Conservation (phyloP, 148 eudicot genomes). For the Talinum fruticosum region DNA sequence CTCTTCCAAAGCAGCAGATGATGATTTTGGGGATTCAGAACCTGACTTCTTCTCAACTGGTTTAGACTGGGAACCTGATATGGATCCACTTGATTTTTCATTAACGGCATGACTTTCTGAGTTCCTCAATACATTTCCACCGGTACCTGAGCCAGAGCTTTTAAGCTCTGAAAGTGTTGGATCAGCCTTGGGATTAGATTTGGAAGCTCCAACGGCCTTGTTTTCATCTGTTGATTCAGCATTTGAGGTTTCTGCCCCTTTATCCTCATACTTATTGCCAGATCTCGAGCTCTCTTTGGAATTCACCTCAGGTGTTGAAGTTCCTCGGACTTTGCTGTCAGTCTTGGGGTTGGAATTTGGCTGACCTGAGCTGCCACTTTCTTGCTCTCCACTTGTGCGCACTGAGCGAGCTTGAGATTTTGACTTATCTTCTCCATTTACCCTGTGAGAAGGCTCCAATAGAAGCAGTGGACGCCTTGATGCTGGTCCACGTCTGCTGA, state of each 20-base stretch:
- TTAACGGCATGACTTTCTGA: conserved; percentile 4
- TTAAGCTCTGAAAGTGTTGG: conserved; percentile 11
- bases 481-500: conserved; percentile 47
- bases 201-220: conserved; percentile 26
- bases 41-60: conserved; percentile 31
- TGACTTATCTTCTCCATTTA: conserved; percentile 75
- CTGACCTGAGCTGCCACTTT: conserved; percentile 30
- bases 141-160: neutral
- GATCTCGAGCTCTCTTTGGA: conserved; percentile 26
- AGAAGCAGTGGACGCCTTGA: conserved; percentile 60
- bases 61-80: conserved; percentile 28
- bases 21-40: conserved; percentile 32
- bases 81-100: conserved; percentile 24
- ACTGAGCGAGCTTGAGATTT: conserved; percentile 50
- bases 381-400: conserved; percentile 48
- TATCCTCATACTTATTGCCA: conserved; percentile 33
- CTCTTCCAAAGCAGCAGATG: conserved; percentile 62
- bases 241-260: conserved; percentile 34
- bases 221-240: conserved; percentile 26
- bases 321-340: conserved; percentile 37
- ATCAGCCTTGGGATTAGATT: conserved; percentile 29
- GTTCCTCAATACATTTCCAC: neutral
- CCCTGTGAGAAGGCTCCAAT: conserved; percentile 67
- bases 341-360: conserved; percentile 33
- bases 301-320: conserved; percentile 36